Evolutionary conservation across 306 rosid species (phyloP), one percentile per base, ranked within the genome.

Genomic region (Vigna reflexopilosa): DNA sequence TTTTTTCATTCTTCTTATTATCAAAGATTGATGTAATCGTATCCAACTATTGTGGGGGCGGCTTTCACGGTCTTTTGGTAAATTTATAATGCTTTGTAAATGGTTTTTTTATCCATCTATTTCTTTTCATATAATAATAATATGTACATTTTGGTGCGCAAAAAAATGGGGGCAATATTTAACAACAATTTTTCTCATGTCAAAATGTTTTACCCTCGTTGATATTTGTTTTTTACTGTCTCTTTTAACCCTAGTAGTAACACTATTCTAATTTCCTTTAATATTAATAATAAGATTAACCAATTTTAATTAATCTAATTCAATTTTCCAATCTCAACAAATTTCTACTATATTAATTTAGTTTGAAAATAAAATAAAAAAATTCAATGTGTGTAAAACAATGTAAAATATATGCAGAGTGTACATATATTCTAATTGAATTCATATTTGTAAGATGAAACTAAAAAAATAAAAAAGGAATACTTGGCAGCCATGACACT

Each of bases 1-100:
- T 45, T 4, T 7, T 65, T 75, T 9, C 20, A 16, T 3, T 64
- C 11, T 50, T 38, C 6, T 76, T 34, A 13, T 49, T 34, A 13
- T 49, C 4, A 1, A 34, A 58, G 63, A 38, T 12, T 66, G 28
- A 4, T 59, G 55, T 36, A 2, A 47, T 56, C 7, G 42, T 6
- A 6, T 51, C 26, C 73, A 34, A 19, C 24, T 19, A 64, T 16
- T 50, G 15, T 34, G 34, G 51, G 10, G 4, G 48, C 47, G 59
- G 59, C 30, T 57, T 57, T 44, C 59, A 61, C 4, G 50, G 30
- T 75, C 49, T 59, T 59, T 59, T 20, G 22, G 20, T n/a, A 52
- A 7, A 16, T 7, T 7, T 51, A n/a, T 50, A 16, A 6, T 16
- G 16, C 34, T 0, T 6, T 15, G 9, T 49, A 16, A 51, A 51